A percentile compares a stretch with the other conserved stretches of the same genome.
Evolutionary conservation across 495 filamentous ascomycete genomes (phyloP).

Genomic region (Penicillium maclennaniae): DNA sequence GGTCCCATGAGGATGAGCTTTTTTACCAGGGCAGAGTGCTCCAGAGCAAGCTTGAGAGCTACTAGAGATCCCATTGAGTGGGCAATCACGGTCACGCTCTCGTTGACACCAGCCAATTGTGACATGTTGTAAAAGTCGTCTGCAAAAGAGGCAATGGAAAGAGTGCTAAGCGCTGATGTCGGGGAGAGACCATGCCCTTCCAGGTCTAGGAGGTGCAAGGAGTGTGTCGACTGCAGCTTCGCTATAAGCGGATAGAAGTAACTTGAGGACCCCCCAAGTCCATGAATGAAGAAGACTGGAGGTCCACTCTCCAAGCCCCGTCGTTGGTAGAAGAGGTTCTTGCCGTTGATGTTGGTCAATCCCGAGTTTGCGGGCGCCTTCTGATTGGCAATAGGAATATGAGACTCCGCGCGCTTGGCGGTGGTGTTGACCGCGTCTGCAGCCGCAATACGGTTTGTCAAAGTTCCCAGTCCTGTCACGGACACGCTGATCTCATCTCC

Average conservation of each 20-base stretch:
- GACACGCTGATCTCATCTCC: constrained; percentile 50
- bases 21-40: constrained; percentile 33
- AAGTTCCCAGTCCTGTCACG: constrained; percentile 32
- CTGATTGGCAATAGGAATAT: constrained; percentile 13
- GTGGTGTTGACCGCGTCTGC: constrained; percentile 12
- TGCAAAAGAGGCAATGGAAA: constrained; percentile 37
- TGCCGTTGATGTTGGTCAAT: constrained; percentile 42
- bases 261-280: constrained; percentile 41
- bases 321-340: constrained; percentile 37
- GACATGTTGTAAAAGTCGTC: constrained; percentile 39
- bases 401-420: background rate
- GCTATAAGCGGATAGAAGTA: constrained; percentile 42
- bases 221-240: constrained; percentile 22
- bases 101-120: constrained; percentile 14
- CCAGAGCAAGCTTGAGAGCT: constrained; percentile 35
- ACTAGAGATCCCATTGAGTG: constrained; percentile 47
- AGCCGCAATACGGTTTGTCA: constrained; percentile 40
- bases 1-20: constrained; percentile 44
- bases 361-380: constrained; percentile 14
- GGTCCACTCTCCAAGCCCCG: constrained; percentile 20
- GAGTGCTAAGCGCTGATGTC: constrained; percentile 33
- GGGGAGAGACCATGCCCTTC: constrained; percentile 54
- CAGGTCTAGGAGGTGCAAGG: constrained; percentile 44
- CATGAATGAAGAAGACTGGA: constrained; percentile 49
- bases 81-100: constrained; percentile 33